phyloP scores from a whole-genome alignment of 2,329 filamentous ascomycete species.

The Akanthomyces dipterigenus region DNA sequence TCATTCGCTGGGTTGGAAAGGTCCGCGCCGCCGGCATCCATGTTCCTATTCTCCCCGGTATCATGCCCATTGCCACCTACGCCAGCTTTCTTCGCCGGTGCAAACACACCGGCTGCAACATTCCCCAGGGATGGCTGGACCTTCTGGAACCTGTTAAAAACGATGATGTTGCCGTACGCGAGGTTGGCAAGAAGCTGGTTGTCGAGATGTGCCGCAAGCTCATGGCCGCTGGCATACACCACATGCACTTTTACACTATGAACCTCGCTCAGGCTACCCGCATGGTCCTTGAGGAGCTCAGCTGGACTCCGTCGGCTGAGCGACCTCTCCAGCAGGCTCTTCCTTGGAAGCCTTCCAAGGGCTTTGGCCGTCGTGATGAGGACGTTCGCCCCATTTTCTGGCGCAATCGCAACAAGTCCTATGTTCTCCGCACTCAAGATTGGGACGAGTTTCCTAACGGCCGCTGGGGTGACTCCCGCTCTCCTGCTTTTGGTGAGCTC shows the following conservation, averaged over 20 bases:
- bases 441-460: constrained; percentile 99
- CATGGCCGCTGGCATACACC: constrained; percentile 71
- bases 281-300: constrained; percentile 87
- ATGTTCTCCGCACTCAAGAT: constrained; percentile 89
- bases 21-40: constrained; percentile 79
- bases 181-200: constrained; percentile 80
- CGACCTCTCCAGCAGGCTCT: constrained; percentile 82
- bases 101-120: constrained; percentile 80
- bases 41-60: constrained; percentile 77
- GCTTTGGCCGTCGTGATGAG: constrained; percentile 79
- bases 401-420: constrained; percentile 94
- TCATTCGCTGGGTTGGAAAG: constrained; percentile 82
- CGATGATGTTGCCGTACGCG: constrained; percentile 85
- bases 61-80: constrained; percentile 88
- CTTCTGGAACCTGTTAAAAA: constrained; percentile 91
- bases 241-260: constrained; percentile 99
- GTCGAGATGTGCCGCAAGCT: constrained; percentile 86
- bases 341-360: constrained; percentile 93
- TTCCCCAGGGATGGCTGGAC: constrained; percentile 75
- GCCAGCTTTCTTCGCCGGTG: constrained; percentile 85
- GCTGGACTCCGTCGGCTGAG: constrained; percentile 69
- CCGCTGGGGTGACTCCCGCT: constrained; percentile 94
- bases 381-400: constrained; percentile 98
- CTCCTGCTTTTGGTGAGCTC: constrained; percentile 90
- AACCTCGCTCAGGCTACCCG: constrained; percentile 91